These are phyloP conservation scores for Anthoceros angustus DNA, from an alignment of 225 moss, liverwort and hornwort species.

Conservation along the genomic window DNA sequence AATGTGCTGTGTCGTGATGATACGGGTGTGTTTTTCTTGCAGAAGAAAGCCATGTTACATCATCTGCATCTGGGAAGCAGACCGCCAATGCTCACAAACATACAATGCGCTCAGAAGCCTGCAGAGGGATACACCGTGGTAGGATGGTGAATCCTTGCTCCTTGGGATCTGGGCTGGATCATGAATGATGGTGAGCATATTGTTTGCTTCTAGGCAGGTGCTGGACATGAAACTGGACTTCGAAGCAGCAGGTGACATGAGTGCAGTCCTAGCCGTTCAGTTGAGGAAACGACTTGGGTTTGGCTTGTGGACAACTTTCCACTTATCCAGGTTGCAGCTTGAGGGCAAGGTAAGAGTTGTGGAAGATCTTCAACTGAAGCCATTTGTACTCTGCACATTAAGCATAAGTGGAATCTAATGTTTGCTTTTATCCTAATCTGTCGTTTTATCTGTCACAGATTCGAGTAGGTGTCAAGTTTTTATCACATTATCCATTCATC, in stretches of 20 bases:
- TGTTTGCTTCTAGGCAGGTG: constrained; percentile 24
- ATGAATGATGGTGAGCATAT: neutral
- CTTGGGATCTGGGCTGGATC: neutral
- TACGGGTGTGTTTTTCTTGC: constrained; percentile 10
- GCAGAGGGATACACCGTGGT: constrained; percentile 80
- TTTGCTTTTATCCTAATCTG: neutral
- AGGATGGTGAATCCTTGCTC: constrained; percentile 4
- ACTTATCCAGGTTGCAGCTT: constrained; percentile 54
- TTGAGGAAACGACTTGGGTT: constrained; percentile 61
- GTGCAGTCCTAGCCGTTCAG: constrained; percentile 62
- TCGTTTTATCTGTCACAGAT: constrained; percentile 16
- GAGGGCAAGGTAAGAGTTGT: constrained; percentile 49
- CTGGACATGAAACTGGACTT: constrained; percentile 68
- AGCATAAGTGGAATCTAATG: neutral
- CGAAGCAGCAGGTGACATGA: constrained; percentile 62
- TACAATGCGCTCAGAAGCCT: constrained; percentile 41
- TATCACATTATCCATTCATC: constrained; percentile 61
- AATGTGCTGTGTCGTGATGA: neutral
- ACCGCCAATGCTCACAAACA: constrained; percentile 47
- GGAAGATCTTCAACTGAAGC: neutral
- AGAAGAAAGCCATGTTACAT: constrained; percentile 57
- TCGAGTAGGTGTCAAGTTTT: constrained; percentile 60
- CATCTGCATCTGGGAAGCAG: constrained; percentile 49
- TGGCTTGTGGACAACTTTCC: constrained; percentile 68
- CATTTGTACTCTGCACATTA: neutral